Conservation (phyloP, 2,329 filamentous ascomycete species). For the Fusarium sp. region DNA sequence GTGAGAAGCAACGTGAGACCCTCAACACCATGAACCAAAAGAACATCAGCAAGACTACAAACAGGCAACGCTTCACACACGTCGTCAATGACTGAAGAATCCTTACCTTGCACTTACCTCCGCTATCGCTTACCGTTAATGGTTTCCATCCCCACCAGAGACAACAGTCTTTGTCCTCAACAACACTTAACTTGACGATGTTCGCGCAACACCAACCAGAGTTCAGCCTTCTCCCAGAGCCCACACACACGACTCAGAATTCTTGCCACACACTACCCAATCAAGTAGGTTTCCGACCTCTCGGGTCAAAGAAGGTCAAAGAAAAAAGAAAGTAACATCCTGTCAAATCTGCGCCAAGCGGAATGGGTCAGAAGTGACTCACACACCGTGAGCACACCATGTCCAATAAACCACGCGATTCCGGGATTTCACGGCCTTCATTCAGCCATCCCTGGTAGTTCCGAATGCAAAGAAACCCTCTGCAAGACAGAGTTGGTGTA, state of each 20-base stretch:
- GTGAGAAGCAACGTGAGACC: background rate
- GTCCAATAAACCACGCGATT: conserved; percentile 32
- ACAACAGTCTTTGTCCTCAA: conserved; percentile 13
- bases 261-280: conserved; percentile 45
- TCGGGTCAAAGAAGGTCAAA: conserved; percentile 18
- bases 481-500: background rate
- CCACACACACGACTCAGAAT: conserved; percentile 35
- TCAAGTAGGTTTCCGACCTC: conserved; percentile 45
- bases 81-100: conserved; percentile 2
- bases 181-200: conserved; percentile 23
- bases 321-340: conserved; percentile 23
- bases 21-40: conserved; percentile 23
- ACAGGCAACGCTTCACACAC: conserved; percentile 13
- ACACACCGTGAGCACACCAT: conserved; percentile 48
- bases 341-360: conserved; percentile 29
- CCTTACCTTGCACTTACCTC: conserved; percentile 20
- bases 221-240: conserved; percentile 2
- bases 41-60: background rate
- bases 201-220: conserved; percentile 14
- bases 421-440: conserved; percentile 32
- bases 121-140: conserved; percentile 15
- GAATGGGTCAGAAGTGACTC: conserved; percentile 45
- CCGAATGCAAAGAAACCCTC: conserved; percentile 10
- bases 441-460: conserved; percentile 25
- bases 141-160: conserved; percentile 15